Base-by-base conservation (phyloP, 352 stramenopile genomes). In the Phytopythium vexans region DNA sequence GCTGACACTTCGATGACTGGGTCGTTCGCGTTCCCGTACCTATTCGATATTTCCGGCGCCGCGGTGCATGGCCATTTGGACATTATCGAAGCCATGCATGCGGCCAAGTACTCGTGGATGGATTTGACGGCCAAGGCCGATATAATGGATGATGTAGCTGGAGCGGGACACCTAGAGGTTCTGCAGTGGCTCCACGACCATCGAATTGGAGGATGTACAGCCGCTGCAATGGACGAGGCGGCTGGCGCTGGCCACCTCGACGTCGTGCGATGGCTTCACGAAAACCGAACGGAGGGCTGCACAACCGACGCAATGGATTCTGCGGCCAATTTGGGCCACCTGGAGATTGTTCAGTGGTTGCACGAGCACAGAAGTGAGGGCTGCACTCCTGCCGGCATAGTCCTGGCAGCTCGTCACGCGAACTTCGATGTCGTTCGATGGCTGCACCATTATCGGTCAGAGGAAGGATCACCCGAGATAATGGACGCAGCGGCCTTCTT, bases 141-240 rank as follows among this genome's bases (percentile, higher is more conserved):
- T 27, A 27, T 27, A 27, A 27, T 69, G 47, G 62, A 69, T 36
- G 45, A 52, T 12, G 62, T 53, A 5, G 62, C 56, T 3, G 43
- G 40, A 8, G 55, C 58, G 15, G 63, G 63, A 10, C 58, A 65
- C 11, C 15, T 71, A 8, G 8, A 52, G 1, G 54, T 71, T 6
- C 33, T 71, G 1, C 31, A 16, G 38, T 71, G 63, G 63, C 36
- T 71, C 5, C 58, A 71, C n/a, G 21, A 51, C 0, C 37, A 68
- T 55, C 5, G 54, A 78, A 21, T 37, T 51, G 0, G 3, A 14
- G 46, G 54, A 4, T 59, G 58, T 15, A 62, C 54, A 1, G 47
- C 56, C n/a, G 37, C 58, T 10, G 68, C 68, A 0, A 81, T 84
- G 73, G 65, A 73, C 6, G 42, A 70, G 6, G 70, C 73, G 1